Base-by-base conservation (phyloP, 345 rosid species). In the Bruguiera parviflora region DNA sequence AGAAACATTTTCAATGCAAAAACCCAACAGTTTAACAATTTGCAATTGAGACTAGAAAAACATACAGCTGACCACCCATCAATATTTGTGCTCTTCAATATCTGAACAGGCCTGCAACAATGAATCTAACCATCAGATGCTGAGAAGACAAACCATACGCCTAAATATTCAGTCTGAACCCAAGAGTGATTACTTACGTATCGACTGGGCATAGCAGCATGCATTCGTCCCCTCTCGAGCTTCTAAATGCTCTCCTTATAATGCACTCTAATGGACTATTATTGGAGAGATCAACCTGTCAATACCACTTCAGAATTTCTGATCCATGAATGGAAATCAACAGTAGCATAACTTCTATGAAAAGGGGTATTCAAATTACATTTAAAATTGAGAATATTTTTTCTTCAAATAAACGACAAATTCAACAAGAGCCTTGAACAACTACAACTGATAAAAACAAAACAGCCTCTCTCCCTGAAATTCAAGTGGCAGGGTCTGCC, bases 11-110 rank as follows among this genome's bases (percentile, higher is more conserved):
- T 55, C 31, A 53, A 32, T 16, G n/a, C 5, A 32, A 28, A 22
- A 57, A 0, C 5, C 18, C 49, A 43, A 43, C 49, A 15, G 49
- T 43, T 20, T 4, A 51, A 51, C 2, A 6, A 18, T 59, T 24
- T 27, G 43, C n/a, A 22, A 6, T 22, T 16, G 24, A 43, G 53
- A 19, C 15, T 47, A 46, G 49, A n/a, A 21, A 79, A 62, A 81
- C 92, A 76, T 89, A 93, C 98, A 73, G 92, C 96, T 67, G 96
- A 86, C 98, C 98, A 93, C 53, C 96, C 96, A 69, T 85, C 92
- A 51, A 87, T 73, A 73, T 93, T 89, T 9, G 79, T 85, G 76
- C 96, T 91, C 88, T 91, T 91, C 73, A 93, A 71, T 73, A 93
- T 85, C 82, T 84, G 91, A 77, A 93, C 86, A 11, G 98, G 98